Conservation (phyloP, 345 rosid genomes). For the Litchi chinensis region DNA sequence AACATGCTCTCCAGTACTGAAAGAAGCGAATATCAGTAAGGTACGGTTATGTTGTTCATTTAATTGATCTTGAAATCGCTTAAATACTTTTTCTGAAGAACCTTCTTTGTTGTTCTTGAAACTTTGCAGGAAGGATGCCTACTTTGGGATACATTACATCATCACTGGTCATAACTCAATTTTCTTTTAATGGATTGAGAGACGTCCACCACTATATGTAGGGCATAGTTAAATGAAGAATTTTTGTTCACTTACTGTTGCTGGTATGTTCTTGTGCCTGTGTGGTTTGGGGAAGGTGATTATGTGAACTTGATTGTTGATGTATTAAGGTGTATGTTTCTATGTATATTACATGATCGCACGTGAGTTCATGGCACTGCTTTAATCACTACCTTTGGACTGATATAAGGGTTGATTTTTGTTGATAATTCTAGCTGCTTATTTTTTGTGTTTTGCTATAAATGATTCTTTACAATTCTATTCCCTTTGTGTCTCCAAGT, state of each 20-base stretch:
- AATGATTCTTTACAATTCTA: not conserved
- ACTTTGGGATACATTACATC: not conserved
- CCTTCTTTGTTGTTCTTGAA: not conserved
- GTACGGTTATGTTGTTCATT: not conserved
- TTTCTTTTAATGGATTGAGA: conserved; percentile 12
- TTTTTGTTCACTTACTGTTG: not conserved
- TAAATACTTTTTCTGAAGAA: not conserved
- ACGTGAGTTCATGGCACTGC: not conserved
- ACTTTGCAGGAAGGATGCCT: conserved; percentile 10
- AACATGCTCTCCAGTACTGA: not conserved
- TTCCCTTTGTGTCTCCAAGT: no score
- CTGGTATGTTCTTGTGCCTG: not conserved
- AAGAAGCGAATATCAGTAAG: not conserved
- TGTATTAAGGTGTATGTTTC: not conserved
- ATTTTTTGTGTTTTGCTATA: no score
- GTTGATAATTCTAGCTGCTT: no score
- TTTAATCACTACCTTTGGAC: not conserved
- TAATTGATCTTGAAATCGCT: not conserved
- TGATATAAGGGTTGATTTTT: not conserved
- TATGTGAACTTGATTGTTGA: not conserved
- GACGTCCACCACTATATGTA: no score
- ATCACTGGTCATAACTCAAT: conserved; percentile 14
- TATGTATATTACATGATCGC: not conserved
- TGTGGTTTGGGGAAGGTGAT: not conserved
- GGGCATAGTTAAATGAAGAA: not conserved